phyloP scores from a whole-genome alignment of 148 eudicot species.

The Cornus controversa region DNA sequence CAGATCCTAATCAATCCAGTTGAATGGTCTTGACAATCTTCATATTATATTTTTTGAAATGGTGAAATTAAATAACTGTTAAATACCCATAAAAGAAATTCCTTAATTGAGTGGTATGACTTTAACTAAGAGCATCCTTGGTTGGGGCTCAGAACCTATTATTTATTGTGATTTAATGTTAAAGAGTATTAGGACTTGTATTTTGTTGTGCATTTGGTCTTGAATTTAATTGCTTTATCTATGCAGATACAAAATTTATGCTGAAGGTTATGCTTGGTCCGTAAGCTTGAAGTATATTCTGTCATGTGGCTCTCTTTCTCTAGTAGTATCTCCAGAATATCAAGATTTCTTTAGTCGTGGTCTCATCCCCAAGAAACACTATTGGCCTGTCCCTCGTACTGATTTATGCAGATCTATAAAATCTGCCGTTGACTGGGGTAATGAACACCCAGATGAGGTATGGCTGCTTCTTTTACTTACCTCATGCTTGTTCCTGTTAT shows the following conservation, averaged over 20 bases:
- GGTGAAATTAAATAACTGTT: background rate
- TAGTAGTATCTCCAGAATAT: constrained; percentile 66
- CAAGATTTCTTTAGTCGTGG: constrained; percentile 89
- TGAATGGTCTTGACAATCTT: background rate
- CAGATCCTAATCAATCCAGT: background rate
- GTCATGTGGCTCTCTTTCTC: constrained; percentile 74
- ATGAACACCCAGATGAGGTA: constrained; percentile 56
- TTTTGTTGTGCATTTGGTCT: background rate
- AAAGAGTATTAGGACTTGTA: background rate
- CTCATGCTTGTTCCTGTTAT: constrained; percentile 7
- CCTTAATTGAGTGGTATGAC: background rate
- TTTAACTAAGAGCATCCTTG: background rate
- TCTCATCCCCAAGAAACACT: constrained; percentile 62
- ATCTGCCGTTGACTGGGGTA: constrained; percentile 77
- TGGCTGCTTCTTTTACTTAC: background rate
- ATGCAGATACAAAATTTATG: constrained; percentile 87
- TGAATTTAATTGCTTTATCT: constrained; percentile 2
- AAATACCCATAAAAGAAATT: background rate
- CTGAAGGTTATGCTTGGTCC: constrained; percentile 97
- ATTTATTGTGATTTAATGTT: background rate
- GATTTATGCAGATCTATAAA: constrained; percentile 64
- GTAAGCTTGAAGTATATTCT: constrained; percentile 91
- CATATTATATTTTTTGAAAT: background rate
- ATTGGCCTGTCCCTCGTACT: constrained; percentile 60
- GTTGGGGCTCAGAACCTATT: background rate